Percentiles rank a stretch among this genome's conserved stretches.
Conservation (phyloP, 2,329 filamentous ascomycete species). For the Ramularia endophylla region DNA sequence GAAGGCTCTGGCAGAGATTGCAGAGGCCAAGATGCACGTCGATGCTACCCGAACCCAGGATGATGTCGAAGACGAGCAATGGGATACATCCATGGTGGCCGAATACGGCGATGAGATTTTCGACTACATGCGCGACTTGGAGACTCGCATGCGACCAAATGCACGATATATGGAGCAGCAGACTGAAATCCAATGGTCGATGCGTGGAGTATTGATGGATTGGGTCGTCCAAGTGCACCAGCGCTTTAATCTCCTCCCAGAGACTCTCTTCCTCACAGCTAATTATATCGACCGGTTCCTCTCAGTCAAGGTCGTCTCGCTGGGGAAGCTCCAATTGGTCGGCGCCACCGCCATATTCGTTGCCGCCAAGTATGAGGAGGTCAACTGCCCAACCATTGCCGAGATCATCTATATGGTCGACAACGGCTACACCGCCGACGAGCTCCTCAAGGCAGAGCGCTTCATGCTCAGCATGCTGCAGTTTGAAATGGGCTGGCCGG, state of each 20-base stretch:
- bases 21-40: constrained; percentile 60
- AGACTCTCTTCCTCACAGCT: constrained; percentile 89
- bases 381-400: constrained; percentile 89
- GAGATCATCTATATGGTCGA: constrained; percentile 99
- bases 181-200: constrained; percentile 94
- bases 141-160: constrained; percentile 82
- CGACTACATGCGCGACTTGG: constrained; percentile 79
- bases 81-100: constrained; percentile 96
- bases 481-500: constrained; percentile 96
- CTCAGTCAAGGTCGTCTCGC: constrained; percentile 87
- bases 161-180: constrained; percentile 96
- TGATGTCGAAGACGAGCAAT: constrained; percentile 80
- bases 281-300: constrained; percentile 98
- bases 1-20: constrained; percentile 67
- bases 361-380: constrained; percentile 97
- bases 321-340: constrained; percentile 91
- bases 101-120: constrained; percentile 98
- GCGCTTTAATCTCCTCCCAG: constrained; percentile 83
- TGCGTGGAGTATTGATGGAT: constrained; percentile 95
- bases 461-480: constrained; percentile 97
- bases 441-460: constrained; percentile 93
- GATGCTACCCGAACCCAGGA: constrained; percentile 60
- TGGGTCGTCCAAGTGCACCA: constrained; percentile 96
- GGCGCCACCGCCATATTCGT: constrained; percentile 94
- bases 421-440: constrained; percentile 77